Evolutionary conservation across 2,329 filamentous ascomycete species (phyloP).

Genomic region (Cryphonectria parasitica): DNA sequence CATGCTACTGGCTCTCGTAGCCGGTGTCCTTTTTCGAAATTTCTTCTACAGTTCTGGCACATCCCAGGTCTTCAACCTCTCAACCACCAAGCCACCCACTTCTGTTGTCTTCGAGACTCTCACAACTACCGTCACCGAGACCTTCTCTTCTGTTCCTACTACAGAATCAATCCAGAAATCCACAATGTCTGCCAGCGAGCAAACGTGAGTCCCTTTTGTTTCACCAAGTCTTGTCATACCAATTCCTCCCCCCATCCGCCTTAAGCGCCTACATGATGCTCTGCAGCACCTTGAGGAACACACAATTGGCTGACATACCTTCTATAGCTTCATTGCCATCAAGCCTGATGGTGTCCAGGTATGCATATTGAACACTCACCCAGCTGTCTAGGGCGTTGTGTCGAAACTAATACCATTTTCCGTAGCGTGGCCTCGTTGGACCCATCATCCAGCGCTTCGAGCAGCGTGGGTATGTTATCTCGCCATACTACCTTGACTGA

Average conservation of each 20-base stretch:
- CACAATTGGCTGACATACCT: slow-evolving; percentile 27
- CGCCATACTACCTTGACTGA: neutral
- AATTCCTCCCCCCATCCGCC: slow-evolving; percentile 28
- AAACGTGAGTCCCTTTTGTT: slow-evolving; percentile 69
- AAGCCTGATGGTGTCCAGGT: slow-evolving; percentile 99
- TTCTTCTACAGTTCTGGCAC: slow-evolving; percentile 38
- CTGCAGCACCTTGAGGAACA: no score
- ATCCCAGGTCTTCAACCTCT: slow-evolving; percentile 50
- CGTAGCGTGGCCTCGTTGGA: slow-evolving; percentile 92
- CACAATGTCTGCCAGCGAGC: slow-evolving; percentile 75
- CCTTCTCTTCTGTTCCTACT: slow-evolving; percentile 33
- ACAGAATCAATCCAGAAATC: slow-evolving; percentile 38
- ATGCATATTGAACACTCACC: no score
- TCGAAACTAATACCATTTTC: slow-evolving; percentile 32
- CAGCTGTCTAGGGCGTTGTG: no score
- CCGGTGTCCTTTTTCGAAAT: slow-evolving; percentile 29
- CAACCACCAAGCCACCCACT: slow-evolving; percentile 40
- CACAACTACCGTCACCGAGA: slow-evolving; percentile 35
- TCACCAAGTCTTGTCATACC: neutral
- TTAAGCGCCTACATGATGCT: neutral
- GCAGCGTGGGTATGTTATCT: slow-evolving; percentile 75
- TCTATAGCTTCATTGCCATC: slow-evolving; percentile 94
- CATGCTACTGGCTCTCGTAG: slow-evolving; percentile 25
- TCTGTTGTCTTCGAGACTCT: slow-evolving; percentile 31
- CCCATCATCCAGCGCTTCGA: slow-evolving; percentile 99